A percentile compares a stretch with the other conserved stretches of the same genome.
phyloP scores from a whole-genome alignment of 805 yeast genomes.

The Kluyveromyces siamensis region DNA sequence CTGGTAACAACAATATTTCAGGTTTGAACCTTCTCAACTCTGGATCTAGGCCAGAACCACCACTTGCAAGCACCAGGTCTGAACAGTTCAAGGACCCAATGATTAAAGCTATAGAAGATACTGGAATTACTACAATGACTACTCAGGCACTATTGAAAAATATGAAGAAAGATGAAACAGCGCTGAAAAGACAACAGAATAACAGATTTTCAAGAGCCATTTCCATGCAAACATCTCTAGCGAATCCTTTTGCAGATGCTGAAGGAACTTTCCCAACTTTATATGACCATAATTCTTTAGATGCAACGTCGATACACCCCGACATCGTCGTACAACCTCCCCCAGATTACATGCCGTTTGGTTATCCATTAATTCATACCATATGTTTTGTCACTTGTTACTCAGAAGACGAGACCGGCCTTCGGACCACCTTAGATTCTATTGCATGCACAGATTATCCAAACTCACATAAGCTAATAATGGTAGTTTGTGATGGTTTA shows the following conservation, averaged over 20 bases:
- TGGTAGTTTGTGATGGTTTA: slow-evolving; percentile 87
- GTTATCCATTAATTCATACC: slow-evolving; percentile 66
- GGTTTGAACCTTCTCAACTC: slow-evolving; percentile 5
- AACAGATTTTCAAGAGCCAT: background rate
- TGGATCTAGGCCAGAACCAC: slow-evolving; percentile 2
- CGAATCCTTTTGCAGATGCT: background rate
- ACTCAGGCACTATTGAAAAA: slow-evolving; percentile 34
- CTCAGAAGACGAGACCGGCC: slow-evolving; percentile 82
- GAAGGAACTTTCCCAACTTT: slow-evolving; percentile 3
- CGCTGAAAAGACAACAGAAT: background rate
- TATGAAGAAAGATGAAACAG: background rate
- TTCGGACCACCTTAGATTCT: slow-evolving; percentile 85
- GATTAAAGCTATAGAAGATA: slow-evolving; percentile 11
- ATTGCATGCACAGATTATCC: slow-evolving; percentile 93
- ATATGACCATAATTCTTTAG: slow-evolving; percentile 36
- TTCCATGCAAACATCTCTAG: background rate
- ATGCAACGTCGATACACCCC: slow-evolving; percentile 55
- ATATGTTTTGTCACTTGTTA: slow-evolving; percentile 84
- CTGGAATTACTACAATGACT: slow-evolving; percentile 47
- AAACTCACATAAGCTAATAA: slow-evolving; percentile 80
- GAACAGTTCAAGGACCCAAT: slow-evolving; percentile 1
- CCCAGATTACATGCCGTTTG: slow-evolving; percentile 76
- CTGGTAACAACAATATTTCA: background rate
- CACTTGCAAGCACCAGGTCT: background rate
- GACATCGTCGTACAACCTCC: slow-evolving; percentile 91